Percentiles rank a stretch among this genome's conserved stretches.
Evolutionary conservation across 768 basidiomycete genomes (phyloP).

Genomic region (Trametes sanguinea): DNA sequence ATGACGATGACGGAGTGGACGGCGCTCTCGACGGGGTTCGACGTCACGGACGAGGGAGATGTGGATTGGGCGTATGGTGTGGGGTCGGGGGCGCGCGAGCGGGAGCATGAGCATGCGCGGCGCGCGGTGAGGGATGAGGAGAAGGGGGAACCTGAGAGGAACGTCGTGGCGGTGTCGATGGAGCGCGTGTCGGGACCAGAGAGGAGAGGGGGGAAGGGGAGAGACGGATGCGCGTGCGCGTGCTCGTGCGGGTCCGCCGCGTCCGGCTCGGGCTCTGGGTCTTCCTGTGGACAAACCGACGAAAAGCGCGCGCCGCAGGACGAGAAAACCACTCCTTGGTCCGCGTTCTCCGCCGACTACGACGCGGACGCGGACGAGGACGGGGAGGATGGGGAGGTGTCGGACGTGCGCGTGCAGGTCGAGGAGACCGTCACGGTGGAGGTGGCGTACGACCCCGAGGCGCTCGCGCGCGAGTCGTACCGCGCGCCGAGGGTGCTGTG

Average conservation of each 20-base stretch:
- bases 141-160: not conserved
- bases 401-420: conserved; percentile 28
- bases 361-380: conserved; percentile 11
- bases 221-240: not conserved
- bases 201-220: not conserved
- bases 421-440: conserved; percentile 27
- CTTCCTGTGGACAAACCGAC: not conserved
- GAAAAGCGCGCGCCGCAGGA: too few relatives aligned
- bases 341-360: not conserved
- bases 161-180: not conserved
- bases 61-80: conserved; percentile 8
- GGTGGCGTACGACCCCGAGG: conserved; percentile 20
- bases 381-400: not conserved
- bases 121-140: not conserved
- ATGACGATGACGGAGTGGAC: not conserved
- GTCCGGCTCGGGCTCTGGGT: not conserved
- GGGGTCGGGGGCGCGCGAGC: not conserved
- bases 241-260: not conserved
- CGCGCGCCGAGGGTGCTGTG: conserved; percentile 22
- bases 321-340: not conserved
- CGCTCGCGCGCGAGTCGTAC: conserved; percentile 24
- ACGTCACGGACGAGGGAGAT: conserved; percentile 7
- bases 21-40: conserved; percentile 4
- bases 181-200: not conserved
- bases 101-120: not conserved